Conservation (phyloP, 257 asterid genomes). For the Hygrophila difformis region DNA sequence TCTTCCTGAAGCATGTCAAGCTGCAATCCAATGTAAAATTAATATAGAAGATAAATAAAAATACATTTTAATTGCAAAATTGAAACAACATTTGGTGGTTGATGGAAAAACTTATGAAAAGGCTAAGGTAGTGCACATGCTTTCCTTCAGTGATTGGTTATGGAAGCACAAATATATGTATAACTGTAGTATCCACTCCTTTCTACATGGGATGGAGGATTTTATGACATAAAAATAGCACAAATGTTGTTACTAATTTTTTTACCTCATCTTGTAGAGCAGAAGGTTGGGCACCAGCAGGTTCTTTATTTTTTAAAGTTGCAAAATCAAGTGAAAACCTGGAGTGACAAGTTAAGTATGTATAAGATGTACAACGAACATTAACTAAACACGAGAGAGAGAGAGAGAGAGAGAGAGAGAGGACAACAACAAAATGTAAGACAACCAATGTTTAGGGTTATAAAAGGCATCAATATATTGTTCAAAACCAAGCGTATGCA, state of each 20-base stretch:
- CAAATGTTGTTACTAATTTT: too few relatives aligned
- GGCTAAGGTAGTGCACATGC: conserved; percentile 3
- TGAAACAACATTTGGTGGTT: neutral
- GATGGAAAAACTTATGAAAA: neutral
- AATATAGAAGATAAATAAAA: conserved; percentile 6
- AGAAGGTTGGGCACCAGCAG: conserved; percentile 49
- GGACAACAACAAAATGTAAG: too few relatives aligned
- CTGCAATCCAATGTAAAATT: conserved; percentile 32
- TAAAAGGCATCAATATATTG: too few relatives aligned
- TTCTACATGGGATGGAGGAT: neutral
- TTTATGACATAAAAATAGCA: neutral
- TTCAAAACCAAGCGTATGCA: too few relatives aligned
- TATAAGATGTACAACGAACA: too few relatives aligned
- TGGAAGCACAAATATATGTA: neutral
- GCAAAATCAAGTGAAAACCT: conserved; percentile 90
- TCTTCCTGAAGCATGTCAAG: conserved; percentile 99
- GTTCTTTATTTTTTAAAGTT: conserved; percentile 72
- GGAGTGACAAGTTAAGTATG: conserved; percentile 15
- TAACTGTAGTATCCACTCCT: neutral
- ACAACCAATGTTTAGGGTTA: too few relatives aligned
- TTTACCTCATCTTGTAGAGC: conserved; percentile 94
- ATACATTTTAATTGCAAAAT: neutral
- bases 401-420: too few relatives aligned
- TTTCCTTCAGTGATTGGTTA: neutral
- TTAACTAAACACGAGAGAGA: too few relatives aligned